Percentiles rank a stretch among this genome's conserved stretches.
Evolutionary conservation across 129 eudicot species (phyloP).

Genomic region (Chrysanthemum makinoi): DNA sequence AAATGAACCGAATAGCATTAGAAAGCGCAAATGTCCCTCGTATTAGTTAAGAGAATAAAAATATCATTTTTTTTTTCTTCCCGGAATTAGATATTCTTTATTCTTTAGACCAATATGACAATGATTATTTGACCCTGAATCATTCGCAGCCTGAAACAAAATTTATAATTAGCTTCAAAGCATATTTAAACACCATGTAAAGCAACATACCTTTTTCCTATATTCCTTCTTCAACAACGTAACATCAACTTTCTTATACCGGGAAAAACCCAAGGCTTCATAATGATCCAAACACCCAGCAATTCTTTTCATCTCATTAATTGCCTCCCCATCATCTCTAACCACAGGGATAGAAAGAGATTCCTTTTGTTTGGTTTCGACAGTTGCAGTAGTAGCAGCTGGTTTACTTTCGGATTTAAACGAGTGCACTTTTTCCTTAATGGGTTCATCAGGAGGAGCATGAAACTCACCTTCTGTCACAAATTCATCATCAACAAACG

Average conservation of each 20-base stretch:
- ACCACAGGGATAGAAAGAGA: constrained; percentile 46
- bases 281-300: constrained; percentile 68
- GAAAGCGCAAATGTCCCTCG: not conserved
- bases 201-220: constrained; percentile 64
- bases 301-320: constrained; percentile 76
- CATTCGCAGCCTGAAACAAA: no score
- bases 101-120: no score
- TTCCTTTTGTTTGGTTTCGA: constrained; percentile 34
- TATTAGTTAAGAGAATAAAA: not conserved
- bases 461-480: constrained; percentile 52
- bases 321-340: constrained; percentile 56
- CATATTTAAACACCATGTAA: not conserved
- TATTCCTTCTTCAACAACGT: constrained; percentile 81
- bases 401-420: constrained; percentile 52
- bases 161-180: not conserved
- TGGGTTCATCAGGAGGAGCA: constrained; percentile 55
- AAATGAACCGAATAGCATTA: not conserved
- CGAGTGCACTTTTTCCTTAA: constrained; percentile 52
- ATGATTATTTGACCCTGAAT: no score
- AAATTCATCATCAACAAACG: constrained; percentile 64
- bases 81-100: no score
- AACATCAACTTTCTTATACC: constrained; percentile 58
- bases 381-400: constrained; percentile 36
- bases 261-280: constrained; percentile 73
- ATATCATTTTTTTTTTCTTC: no score